Evolutionary conservation across 805 yeast genomes (phyloP).

Genomic region (Kluyveromyces siamensis): DNA sequence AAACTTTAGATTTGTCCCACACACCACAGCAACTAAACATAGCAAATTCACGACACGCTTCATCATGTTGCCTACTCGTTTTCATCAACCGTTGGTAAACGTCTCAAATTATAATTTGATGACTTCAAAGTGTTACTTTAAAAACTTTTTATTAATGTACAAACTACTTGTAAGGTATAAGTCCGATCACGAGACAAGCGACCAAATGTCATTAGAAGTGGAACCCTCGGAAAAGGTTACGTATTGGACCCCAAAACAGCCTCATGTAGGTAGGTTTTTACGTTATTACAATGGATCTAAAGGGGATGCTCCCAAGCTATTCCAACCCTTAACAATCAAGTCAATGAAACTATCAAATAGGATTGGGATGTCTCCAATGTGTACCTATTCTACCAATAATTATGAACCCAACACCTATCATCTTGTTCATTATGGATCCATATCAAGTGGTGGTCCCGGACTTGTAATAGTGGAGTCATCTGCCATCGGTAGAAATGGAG

Average conservation of each 20-base stretch:
- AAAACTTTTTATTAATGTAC: background rate
- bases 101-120: too few relatives aligned
- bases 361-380: slow-evolving; percentile 50
- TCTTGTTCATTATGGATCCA: slow-evolving; percentile 39
- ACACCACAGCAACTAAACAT: background rate
- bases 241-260: slow-evolving; percentile 11
- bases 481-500: slow-evolving; percentile 34
- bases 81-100: background rate
- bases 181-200: background rate
- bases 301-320: slow-evolving; percentile 29
- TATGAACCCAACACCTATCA: slow-evolving; percentile 40
- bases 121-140: background rate
- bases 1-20: background rate
- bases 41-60: background rate
- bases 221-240: slow-evolving; percentile 3
- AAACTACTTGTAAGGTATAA: background rate
- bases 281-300: slow-evolving; percentile 1
- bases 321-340: slow-evolving; percentile 36
- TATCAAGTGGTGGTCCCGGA: slow-evolving; percentile 43
- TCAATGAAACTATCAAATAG: slow-evolving; percentile 39
- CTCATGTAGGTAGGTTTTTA: slow-evolving; percentile 8
- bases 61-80: background rate
- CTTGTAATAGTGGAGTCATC: slow-evolving; percentile 39
- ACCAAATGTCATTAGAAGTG: background rate
- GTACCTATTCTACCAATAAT: slow-evolving; percentile 39